Percentiles rank a stretch among this genome's conserved stretches.
Evolutionary conservation across 768 basidiomycete genomes (phyloP).

Genomic region (Pulveroboletus sp.): DNA sequence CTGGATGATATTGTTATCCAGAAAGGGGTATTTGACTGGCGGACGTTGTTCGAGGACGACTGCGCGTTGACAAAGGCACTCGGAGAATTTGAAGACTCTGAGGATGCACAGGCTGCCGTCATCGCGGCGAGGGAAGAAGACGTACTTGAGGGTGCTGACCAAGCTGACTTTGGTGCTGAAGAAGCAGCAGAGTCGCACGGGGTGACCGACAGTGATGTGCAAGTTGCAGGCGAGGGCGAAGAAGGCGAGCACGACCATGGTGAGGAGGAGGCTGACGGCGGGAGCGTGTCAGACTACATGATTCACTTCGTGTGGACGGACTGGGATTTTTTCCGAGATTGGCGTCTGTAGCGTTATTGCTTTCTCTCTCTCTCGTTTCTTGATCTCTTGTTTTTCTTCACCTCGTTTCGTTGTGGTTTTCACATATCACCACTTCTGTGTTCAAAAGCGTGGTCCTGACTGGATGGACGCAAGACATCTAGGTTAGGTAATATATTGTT

Average conservation of each 20-base stretch:
- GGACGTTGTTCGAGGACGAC: constrained; percentile 67
- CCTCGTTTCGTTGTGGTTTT: neutral
- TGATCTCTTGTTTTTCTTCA: neutral
- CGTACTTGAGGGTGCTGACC: constrained; percentile 70
- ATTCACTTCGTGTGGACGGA: constrained; percentile 58
- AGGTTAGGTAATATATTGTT: constrained; percentile 14
- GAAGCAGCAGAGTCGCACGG: constrained; percentile 24
- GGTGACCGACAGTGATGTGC: constrained; percentile 25
- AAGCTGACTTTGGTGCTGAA: constrained; percentile 71
- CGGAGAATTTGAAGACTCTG: constrained; percentile 82
- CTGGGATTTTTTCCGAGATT: constrained; percentile 67
- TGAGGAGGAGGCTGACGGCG: constrained; percentile 55
- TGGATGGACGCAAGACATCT: neutral
- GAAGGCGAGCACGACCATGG: constrained; percentile 33
- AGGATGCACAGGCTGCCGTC: constrained; percentile 78
- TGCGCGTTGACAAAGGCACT: constrained; percentile 65
- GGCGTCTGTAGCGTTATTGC: constrained; percentile 45
- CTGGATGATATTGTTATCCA: constrained; percentile 90
- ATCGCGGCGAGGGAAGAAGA: constrained; percentile 72
- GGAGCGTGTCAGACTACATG: constrained; percentile 84
- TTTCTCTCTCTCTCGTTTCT: neutral
- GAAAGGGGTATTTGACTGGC: constrained; percentile 93
- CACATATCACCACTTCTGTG: constrained; percentile 6
- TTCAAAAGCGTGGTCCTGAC: neutral
- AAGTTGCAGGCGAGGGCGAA: constrained; percentile 34